Evolutionary conservation across 139 green algal genomes (phyloP), one percentile per base, ranked within the genome.

Genomic region (Eudorina sp.): DNA sequence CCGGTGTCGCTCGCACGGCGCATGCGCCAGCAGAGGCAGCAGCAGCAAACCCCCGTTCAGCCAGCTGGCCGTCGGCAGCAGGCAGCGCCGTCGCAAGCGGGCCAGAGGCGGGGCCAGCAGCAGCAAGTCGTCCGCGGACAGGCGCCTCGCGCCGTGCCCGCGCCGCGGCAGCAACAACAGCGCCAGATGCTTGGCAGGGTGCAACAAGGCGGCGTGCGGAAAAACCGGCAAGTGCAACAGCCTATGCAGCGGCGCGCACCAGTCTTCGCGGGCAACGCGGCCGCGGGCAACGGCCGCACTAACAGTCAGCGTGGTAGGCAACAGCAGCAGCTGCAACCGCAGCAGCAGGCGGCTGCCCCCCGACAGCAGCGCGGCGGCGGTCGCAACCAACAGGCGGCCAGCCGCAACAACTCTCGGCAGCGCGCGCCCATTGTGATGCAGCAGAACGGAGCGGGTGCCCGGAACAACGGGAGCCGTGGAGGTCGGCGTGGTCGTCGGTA

Each of bases 181-280:
- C 74, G 75, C 4, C 72, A 83, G 73, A 60, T 81, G 69, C 69
- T 78, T 9, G 78, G 76, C 0, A 62, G 46, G n/a, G 81, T 87
- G 14, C 64, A 78, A 64, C 64, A 78, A 45, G 81, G 81, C 45
- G 81, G 62, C 25, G 81, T 87, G 64, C 81, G 81, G 27, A 87
- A 87, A 36, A 53, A n/a, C 66, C 25, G 79, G 8, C 41, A 53
- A 40, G 27, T 70, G 79, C 60, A 76, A 21, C 68, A 90, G 73
- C 53, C 64, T 7, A 3, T 31, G 31, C 73, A 70, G 53, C 43
- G 72, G 41, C 76, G 75, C 9, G 75, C 86, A 46, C 75, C 80
- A 5, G 62, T 90, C 2, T 77, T 58, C 18, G 68, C 64, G 6
- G 55, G 48, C 5, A 73, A 53, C 41, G 46, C n/a, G 45, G 64